phyloP scores from a whole-genome alignment of 805 yeast genomes.

The Hanseniaspora thailandica region DNA sequence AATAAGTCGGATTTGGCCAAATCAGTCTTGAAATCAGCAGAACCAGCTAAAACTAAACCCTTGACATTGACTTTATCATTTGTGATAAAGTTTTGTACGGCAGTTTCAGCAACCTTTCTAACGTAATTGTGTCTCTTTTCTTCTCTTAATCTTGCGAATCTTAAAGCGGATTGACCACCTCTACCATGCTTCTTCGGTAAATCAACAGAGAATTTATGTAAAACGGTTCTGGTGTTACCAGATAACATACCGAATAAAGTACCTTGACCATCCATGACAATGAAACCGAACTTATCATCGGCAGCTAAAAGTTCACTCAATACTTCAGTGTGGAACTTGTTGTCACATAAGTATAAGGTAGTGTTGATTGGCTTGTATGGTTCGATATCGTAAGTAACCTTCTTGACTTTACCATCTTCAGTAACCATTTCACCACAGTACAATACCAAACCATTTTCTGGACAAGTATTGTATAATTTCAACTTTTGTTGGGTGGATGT shows the following conservation, averaged over 20 bases:
- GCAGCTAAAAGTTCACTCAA: slow-evolving; percentile 84
- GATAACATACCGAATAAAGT: slow-evolving; percentile 88
- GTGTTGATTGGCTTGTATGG: slow-evolving; percentile 99
- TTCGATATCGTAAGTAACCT: slow-evolving; percentile 91
- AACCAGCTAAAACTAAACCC: slow-evolving; percentile 94
- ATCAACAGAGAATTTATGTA: slow-evolving; percentile 94
- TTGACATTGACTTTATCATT: slow-evolving; percentile 86
- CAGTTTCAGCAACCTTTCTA: slow-evolving; percentile 95
- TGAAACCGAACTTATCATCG: slow-evolving; percentile 94
- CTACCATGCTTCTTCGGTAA: slow-evolving; percentile 99
- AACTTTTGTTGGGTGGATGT: slow-evolving; percentile 96
- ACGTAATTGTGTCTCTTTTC: slow-evolving; percentile 98
- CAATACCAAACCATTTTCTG: slow-evolving; percentile 86
- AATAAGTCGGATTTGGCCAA: slow-evolving; percentile 85
- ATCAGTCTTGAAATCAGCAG: slow-evolving; percentile 97
- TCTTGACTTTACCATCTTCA: slow-evolving; percentile 94
- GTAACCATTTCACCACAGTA: slow-evolving; percentile 98
- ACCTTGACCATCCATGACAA: slow-evolving; percentile 99
- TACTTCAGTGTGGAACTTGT: slow-evolving; percentile 96
- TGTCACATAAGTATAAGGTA: slow-evolving; percentile 90
- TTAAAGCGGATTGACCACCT: slow-evolving; percentile 99
- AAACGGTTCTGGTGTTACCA: slow-evolving; percentile 92
- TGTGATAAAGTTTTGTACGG: slow-evolving; percentile 94
- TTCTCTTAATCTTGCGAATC: slow-evolving; percentile 97
- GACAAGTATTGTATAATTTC: slow-evolving; percentile 78